Conservation (phyloP, 768 basidiomycete genomes). For the Lactarius quietus region DNA sequence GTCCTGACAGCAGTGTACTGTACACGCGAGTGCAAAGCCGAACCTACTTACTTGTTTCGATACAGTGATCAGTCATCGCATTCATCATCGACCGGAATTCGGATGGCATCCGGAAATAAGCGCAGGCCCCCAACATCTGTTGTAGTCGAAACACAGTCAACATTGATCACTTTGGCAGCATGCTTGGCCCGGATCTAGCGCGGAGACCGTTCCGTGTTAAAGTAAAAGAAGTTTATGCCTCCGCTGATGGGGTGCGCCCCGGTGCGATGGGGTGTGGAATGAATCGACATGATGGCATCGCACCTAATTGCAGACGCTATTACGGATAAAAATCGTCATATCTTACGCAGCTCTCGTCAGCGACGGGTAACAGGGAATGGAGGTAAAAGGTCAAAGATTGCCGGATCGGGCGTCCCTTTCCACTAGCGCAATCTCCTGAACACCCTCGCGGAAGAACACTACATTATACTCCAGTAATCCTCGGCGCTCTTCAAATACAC, state of each 20-base stretch:
- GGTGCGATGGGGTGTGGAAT: not conserved
- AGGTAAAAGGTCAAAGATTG: conserved; percentile 17
- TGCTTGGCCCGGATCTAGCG: not conserved
- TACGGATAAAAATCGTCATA: not conserved
- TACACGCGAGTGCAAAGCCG: not conserved
- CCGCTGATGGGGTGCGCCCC: not conserved
- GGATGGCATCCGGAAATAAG: not conserved
- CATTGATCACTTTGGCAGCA: not conserved
- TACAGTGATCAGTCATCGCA: not conserved
- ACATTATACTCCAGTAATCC: conserved; percentile 86
- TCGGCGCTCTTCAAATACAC: conserved; percentile 65
- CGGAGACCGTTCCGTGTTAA: not conserved
- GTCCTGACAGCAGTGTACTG: not conserved
- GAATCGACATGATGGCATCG: not conserved
- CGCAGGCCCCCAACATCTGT: conserved; percentile 9
- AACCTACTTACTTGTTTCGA: not conserved
- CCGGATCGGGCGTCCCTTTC: conserved; percentile 49
- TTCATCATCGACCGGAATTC: not conserved
- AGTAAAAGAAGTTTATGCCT: not conserved
- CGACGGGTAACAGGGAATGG: not conserved
- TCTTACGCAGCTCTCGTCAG: not conserved
- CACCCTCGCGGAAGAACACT: conserved; percentile 77
- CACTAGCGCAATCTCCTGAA: conserved; percentile 76
- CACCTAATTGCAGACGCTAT: not conserved
- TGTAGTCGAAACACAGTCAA: not conserved